These are phyloP conservation scores for Penicillium robsamsonii DNA, from an alignment of 495 filamentous ascomycete species.

Conservation along the genomic window DNA sequence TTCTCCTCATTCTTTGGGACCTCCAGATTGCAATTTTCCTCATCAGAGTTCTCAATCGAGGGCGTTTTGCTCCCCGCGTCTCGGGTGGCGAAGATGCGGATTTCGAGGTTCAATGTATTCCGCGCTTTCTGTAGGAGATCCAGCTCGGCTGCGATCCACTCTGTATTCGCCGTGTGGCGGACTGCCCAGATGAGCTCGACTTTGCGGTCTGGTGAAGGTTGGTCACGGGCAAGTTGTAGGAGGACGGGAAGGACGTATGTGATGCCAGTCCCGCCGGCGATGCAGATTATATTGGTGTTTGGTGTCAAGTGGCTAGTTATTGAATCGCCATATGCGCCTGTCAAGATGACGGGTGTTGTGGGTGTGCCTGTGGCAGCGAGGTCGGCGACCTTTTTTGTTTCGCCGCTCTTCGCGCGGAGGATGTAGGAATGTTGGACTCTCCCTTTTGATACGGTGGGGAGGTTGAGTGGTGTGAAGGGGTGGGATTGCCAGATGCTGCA, in stretches of 20 bases:
- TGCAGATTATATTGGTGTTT: slow-evolving; percentile 55
- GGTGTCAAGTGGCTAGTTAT: slow-evolving; percentile 39
- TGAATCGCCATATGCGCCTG: slow-evolving; percentile 58
- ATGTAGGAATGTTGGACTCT: slow-evolving; percentile 58
- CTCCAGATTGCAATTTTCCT: slow-evolving; percentile 7
- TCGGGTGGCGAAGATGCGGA: slow-evolving; percentile 60
- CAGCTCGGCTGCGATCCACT: slow-evolving; percentile 59
- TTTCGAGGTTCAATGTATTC: slow-evolving; percentile 35
- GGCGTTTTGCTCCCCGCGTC: slow-evolving; percentile 2
- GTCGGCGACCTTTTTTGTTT: slow-evolving; percentile 53
- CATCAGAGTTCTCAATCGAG: slow-evolving; percentile 6
- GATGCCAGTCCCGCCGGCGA: slow-evolving; percentile 65
- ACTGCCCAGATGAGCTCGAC: slow-evolving; percentile 64
- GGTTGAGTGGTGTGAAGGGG: slow-evolving; percentile 60
- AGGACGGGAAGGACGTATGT: slow-evolving; percentile 60
- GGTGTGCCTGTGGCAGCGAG: slow-evolving; percentile 30
- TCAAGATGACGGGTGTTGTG: slow-evolving; percentile 52
- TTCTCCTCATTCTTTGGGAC: slow-evolving; percentile 11
- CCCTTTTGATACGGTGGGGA: slow-evolving; percentile 36
- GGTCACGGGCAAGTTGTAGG: slow-evolving; percentile 38
- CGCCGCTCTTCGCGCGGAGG: slow-evolving; percentile 57
- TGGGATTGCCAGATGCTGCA: slow-evolving; percentile 65
- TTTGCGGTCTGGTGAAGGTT: slow-evolving; percentile 27
- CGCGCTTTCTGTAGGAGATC: slow-evolving; percentile 40
- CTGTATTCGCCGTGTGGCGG: slow-evolving; percentile 49